Evolutionary conservation across 176 grass and related monocot genomes (phyloP), one percentile per base, ranked within the genome.

Genomic region (Alloteropsis semialata): DNA sequence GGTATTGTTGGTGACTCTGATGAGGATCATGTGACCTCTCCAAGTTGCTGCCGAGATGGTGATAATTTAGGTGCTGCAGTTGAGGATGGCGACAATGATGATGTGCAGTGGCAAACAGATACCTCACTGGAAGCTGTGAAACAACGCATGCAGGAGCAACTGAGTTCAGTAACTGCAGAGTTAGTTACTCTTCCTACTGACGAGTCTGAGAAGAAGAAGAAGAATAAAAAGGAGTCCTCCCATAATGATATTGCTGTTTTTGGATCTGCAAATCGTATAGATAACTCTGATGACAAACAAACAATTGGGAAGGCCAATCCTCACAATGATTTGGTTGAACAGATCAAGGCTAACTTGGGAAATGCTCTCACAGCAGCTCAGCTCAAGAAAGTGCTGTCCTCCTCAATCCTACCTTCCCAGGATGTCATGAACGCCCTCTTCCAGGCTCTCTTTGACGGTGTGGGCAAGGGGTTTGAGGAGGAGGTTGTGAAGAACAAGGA

Each of bases 51-150:
- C 19, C 75, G 54, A 37, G 76, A 87, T 60, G 81, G 69, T 75
- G 84, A 84, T 43, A 57, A 82, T 77, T 72, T 74, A 10, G 75
- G 21, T 24, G 22, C 81, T 80, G 72, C 24, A 60, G 78, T 84
- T 48, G 80, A 87, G 18, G 88, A 89, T 5, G 87, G 91, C 0
- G 80, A 87, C 0, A 85, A 92, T 0, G 90, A 88, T 5, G 92
- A 89, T 65, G 92, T 95, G 8, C 63, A 93, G 81, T 98, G 92
- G 96, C 84, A 86, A 79, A 90, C 96, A 1, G 95, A 98, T 63
- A 95, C 95, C 8, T 98, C 95, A 8, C 12, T 83, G 38, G 88
- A 82, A 44, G 95, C 95, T 34, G 88, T 84, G 12, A 84, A 94
- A 64, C 84, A 95, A 30, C 88, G 95, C 18, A 93, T 95, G 67